Evolutionary conservation across 176 grass and related monocot species (phyloP), one percentile per base, ranked within the genome.

Genomic region (Poa annua): DNA sequence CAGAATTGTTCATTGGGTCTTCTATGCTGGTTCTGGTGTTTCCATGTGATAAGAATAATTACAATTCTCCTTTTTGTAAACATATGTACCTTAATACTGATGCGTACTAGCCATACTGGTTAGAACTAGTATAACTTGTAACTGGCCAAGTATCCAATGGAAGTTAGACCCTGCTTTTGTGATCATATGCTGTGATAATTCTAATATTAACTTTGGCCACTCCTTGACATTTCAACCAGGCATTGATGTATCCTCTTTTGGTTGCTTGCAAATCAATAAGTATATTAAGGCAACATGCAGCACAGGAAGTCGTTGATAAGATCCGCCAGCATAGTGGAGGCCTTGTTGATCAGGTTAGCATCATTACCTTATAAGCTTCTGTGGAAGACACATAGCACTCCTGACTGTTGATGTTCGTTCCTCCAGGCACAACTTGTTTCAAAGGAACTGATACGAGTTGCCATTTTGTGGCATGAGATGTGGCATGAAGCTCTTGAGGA

Each of bases 261-360:
- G 96, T 98, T 76, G 96, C 92, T 24, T 98, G 96, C 91, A 98
- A 98, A 88, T 98, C 96, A 86, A 95, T 98, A 65, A 98, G 96
- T 81, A 81, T 88, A 66, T 79, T 98, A 85, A 90, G 96, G 57
- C 90, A 90, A 81, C 90, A 80, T 74, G 92, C 96, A 77, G 96
- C 96, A 32, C 91, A 92, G 80, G 93, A 98, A 83, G 96, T 98
- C 0, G 89, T 98, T 77, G 92, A 98, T 84, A 95, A 98, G 90
- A 98, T 98, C 74, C 92, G 96, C 54, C 92, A 95, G 78, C 96
- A 98, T 74, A 93, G 89, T 71, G 96, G 96, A 74, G 83, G 85
- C 78, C 96, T 98, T 89, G 96, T 98, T 74, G 92, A 98, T 77
- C 96, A 98, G 93, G 96, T 90, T 54, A 74, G 71, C 32, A 80